Evolutionary conservation across 2,329 filamentous ascomycete genomes (phyloP), one percentile per base, ranked within the genome.

Genomic region (Stachybotrys chartarum): DNA sequence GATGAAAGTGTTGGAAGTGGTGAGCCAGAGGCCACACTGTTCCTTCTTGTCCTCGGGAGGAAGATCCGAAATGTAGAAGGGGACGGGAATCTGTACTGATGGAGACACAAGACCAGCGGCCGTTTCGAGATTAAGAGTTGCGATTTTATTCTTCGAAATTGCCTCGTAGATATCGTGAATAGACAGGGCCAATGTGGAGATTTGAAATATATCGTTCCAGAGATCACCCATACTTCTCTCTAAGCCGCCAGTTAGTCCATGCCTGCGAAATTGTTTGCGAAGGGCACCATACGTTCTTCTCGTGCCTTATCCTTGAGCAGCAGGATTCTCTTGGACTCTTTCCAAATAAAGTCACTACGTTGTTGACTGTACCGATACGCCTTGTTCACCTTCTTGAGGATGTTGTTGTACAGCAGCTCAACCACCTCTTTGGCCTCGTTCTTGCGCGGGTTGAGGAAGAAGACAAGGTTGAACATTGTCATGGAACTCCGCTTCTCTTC

Each of bases 401-500:
- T 87, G 68, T 96, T 89, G 54, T 89, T 81, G 69, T 96, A 96
- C 67, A 97, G 71, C 6, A 75, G 86, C 60, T 95, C 89, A 48
- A 87, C 82, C 50, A 95, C 65, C 76, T 81, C 78, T 55, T 89
- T 88, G 60, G 88, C 85, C 66, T 96, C 89, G 55, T 92, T 78
- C 53, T 86, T 84, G 52, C 86, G 87, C 3, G 91, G 89, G 61
- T 90, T 88, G 60, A 97, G 76, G 52, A 96, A 89, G 69, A 97
- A 97, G 30, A 97, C 91, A 11, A 97, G 82, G 69, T 97, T 96
- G 73, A 99, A 99, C 93, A 97, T 97, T 59, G 87, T 91, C 89
- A 97, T 92, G 50, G 83, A 83, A 60, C 80, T 83, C 61, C 78
- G 77, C 67, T 89, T 86, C 65, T 84, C 78, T 58, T 87, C 78